phyloP scores from a whole-genome alignment of 2,329 filamentous ascomycete genomes.

The Pestalotiopsis sp. region DNA sequence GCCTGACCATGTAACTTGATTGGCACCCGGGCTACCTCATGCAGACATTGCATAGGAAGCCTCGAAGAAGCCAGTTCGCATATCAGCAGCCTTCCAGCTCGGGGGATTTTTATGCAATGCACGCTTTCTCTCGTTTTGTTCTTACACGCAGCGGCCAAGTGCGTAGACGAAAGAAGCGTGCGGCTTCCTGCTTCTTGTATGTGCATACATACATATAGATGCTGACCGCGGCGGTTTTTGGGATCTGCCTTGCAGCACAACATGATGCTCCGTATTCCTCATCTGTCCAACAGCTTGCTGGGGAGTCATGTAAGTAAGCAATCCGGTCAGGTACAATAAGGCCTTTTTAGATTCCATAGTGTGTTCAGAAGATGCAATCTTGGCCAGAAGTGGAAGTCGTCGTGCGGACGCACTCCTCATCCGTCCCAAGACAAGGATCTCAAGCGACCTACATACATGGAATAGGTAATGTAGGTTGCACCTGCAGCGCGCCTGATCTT shows the following conservation, averaged over 20 bases:
- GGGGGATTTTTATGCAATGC: background rate
- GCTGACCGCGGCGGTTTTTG: too few species aligned
- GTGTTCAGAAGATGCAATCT: background rate
- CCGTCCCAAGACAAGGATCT: background rate
- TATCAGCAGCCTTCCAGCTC: background rate
- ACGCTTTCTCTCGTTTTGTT: background rate
- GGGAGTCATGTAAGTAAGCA: too few species aligned
- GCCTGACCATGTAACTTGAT: background rate
- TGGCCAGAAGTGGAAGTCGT: background rate
- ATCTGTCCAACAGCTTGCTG: too few species aligned
- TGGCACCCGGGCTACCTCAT: background rate
- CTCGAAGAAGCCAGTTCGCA: background rate
- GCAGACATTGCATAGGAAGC: background rate
- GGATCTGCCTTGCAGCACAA: too few species aligned
- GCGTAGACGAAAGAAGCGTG: background rate
- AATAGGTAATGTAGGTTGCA: background rate
- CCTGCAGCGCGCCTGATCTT: background rate
- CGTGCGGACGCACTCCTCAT: background rate
- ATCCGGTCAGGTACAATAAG: too few species aligned
- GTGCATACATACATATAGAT: too few species aligned
- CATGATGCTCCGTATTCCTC: too few species aligned
- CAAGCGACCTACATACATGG: background rate
- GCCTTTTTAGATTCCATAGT: background rate
- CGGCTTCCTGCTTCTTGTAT: too few species aligned
- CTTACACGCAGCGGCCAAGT: background rate